Conservation (phyloP, 176 grass and related monocot species). For the Cymbopogon citratus region DNA sequence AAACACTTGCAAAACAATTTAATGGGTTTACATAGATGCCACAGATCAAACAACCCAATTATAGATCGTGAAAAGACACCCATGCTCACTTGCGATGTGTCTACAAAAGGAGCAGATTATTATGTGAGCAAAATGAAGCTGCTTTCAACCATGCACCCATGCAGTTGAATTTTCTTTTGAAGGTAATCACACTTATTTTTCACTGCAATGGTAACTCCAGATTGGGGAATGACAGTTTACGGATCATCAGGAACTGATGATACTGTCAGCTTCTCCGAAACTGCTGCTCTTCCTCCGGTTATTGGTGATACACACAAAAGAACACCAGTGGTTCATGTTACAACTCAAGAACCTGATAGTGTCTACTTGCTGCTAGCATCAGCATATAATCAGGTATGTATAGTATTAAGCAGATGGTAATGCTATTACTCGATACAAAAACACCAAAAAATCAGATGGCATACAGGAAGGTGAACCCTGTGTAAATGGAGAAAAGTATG, state of each 20-base stretch:
- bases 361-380: constrained; percentile 5
- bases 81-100: neutral
- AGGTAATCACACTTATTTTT: neutral
- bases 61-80: no score
- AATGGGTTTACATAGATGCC: neutral
- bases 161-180: neutral
- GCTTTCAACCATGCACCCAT: neutral
- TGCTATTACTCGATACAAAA: neutral
- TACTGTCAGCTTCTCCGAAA: neutral
- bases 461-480: constrained; percentile 36
- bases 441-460: neutral
- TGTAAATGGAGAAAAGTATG: constrained; percentile 27
- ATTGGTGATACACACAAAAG: constrained; percentile 1
- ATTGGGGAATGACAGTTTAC: constrained; percentile 3
- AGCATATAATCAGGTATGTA: constrained; percentile 8
- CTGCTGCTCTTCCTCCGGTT: neutral
- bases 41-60: neutral
- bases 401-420: neutral
- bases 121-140: neutral
- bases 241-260: constrained; percentile 30
- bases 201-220: neutral
- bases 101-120: neutral
- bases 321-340: neutral
- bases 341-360: constrained; percentile 9
- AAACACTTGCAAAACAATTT: neutral